phyloP scores from a whole-genome alignment of 2,329 filamentous ascomycete genomes.

The Chalaropsis thielavioides region DNA sequence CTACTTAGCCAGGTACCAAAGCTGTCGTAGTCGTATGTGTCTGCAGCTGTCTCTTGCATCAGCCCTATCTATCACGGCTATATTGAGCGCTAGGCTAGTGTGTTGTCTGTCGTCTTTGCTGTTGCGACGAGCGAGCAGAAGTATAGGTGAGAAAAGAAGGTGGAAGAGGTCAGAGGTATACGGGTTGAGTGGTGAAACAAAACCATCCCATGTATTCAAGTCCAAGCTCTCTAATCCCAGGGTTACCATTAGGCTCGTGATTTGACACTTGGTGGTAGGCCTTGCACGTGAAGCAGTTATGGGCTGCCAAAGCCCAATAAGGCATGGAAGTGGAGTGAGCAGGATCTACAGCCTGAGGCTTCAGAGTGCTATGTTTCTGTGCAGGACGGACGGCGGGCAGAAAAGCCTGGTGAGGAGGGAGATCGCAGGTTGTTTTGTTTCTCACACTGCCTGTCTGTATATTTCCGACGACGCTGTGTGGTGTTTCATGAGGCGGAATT shows the following conservation, averaged over 20 bases:
- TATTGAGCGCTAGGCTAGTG: no score
- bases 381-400: neutral
- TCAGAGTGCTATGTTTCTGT: neutral
- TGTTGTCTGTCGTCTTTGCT: no score
- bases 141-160: neutral
- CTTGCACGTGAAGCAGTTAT: neutral
- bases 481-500: conserved; percentile 2
- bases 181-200: neutral
- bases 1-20: no score
- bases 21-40: no score
- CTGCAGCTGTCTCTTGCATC: no score
- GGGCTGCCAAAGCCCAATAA: neutral
- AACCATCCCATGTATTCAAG: neutral
- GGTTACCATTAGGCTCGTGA: neutral
- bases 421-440: neutral
- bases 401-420: neutral
- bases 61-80: no score
- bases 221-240: neutral
- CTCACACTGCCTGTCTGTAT: neutral
- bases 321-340: neutral
- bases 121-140: neutral
- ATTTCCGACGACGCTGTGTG: neutral
- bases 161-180: neutral
- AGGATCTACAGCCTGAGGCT: neutral
- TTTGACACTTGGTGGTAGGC: neutral